Base-by-base conservation (phyloP, 2,329 filamentous ascomycete genomes). In the Ascochyta rabiei region DNA sequence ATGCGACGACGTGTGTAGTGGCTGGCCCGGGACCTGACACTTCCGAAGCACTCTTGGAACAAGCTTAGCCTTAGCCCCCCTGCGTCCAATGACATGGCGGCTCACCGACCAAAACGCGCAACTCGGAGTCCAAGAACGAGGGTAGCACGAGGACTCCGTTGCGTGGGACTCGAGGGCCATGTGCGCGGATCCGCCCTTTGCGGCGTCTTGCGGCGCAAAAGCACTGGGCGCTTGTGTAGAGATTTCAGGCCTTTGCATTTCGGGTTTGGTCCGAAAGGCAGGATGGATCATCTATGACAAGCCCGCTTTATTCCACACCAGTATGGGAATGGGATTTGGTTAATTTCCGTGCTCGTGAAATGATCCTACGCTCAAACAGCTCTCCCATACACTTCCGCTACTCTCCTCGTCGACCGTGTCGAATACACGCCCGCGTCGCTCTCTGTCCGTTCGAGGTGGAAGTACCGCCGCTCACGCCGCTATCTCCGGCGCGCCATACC, bases 11-110 rank as follows among this genome's bases (percentile, higher is more conserved):
- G 43, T 42, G 28, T 63, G 70, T 68, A 62, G 52, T 73, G 63
- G 68, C 67, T 64, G 62, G 21, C 21, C 30, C 71, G 70, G 71
- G 64, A 68, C 54, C 21, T 70, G 67, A 66, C 57, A 68, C 70
- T 70, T 71, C 71, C 72, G 56, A 62, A 60, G 57, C 61, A 58
- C 41, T 58, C 62, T 70, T 64, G 53, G 63, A 69, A 69, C 68
- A 68, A 70, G 68, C 71, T 72, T 69, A 69, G 57, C 60, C 52
- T 49, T 57, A 56, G 61, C 56, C 16, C 12, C 28, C 12, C 33
- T 30, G n/a, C 48, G 54, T 46, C 66, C 67, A 67, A 70, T 67
- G 49, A 52, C 18, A 4, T 16, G 39, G 28, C 50, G 53, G 34
- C 28, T 42, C 46, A 48, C 33, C 18, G 26, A 44, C 50, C 50